Base-by-base conservation (phyloP, 495 filamentous ascomycete species). In the Xylaria sp. region DNA sequence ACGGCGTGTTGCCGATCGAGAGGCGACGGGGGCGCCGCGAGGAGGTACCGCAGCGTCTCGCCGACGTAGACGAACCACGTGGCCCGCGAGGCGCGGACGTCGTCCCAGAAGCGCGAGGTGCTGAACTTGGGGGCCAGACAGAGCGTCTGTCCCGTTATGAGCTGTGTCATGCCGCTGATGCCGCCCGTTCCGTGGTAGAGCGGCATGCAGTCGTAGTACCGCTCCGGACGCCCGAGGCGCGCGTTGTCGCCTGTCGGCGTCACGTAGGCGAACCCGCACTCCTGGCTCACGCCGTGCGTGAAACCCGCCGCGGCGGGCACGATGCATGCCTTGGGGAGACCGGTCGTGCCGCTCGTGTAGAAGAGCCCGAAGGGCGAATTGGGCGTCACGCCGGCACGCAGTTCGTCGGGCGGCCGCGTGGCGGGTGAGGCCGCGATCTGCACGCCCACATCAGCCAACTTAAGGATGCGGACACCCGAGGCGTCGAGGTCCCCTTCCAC, bases 31-130 rank as follows among this genome's bases (percentile, higher is more conserved):
- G 92, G 91, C 14, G 88, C 86, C 0, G 91, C 88, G 19, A 96
- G 86, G 2, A 96, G 85, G 67, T 95, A 96, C 3, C 92, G 84
- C 33, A 92, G 87, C 0, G 90, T 93, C 78, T 96, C 92, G 72
- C 93, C 92, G n/a, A 96, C 93, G 74, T 96, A 96, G 14, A 91
- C 88, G 77, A 94, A 92, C 68, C 87, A 82, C 1, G 91, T 94
- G 5, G 92, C 86, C 19, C 85, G 78, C 0, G 88, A 90, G 71
- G 92, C 90, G 29, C 89, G 87, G 37, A 94, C 80, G 61, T 96
- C 93, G 15, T 81, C 78, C 93, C 93, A 96, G 83, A 96, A 96
- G 19, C 84, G 82, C 0, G 88, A 87, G 3, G 86, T 88, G 73
- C 87, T 90, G 84, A 95, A 96, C 71, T 87, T 89, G 37, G 88